phyloP scores from a whole-genome alignment of 2,329 filamentous ascomycete genomes.

The Alternaria gansuensis region DNA sequence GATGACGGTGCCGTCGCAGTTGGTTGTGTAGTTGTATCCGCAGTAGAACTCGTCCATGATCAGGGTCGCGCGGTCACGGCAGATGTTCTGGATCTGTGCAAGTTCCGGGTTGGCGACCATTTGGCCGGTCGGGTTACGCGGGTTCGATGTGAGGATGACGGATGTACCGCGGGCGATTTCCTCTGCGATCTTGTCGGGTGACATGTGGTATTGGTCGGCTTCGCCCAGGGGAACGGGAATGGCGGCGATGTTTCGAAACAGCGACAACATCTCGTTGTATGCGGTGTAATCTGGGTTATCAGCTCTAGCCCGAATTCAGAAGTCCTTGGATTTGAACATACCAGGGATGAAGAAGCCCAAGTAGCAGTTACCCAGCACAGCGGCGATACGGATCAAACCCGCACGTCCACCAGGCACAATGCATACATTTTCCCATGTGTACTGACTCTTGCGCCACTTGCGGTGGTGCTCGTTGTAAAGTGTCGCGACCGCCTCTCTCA shows the following conservation, averaged over 20 bases:
- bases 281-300: conserved; percentile 77
- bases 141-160: conserved; percentile 94
- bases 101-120: conserved; percentile 80
- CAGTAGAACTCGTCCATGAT: conserved; percentile 82
- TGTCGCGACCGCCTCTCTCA: conserved; percentile 86
- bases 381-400: conserved; percentile 92
- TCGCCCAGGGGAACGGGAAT: conserved; percentile 73
- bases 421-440: conserved; percentile 85
- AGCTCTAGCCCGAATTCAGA: conserved; percentile 4
- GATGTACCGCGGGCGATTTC: conserved; percentile 80
- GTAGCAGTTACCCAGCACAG: conserved; percentile 90
- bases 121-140: conserved; percentile 79
- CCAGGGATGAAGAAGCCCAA: conserved; percentile 87
- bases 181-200: conserved; percentile 90
- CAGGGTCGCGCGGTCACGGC: conserved; percentile 86
- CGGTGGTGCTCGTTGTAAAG: conserved; percentile 95
- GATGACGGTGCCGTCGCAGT: conserved; percentile 90
- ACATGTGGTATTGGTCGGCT: conserved; percentile 90
- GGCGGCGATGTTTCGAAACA: conserved; percentile 80
- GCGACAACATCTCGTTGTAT: conserved; percentile 95
- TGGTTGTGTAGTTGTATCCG: conserved; percentile 87
- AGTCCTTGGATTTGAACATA: conserved; percentile 14
- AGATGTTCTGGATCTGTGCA: conserved; percentile 90
- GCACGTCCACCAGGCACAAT: conserved; percentile 94
- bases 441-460: conserved; percentile 84